These are phyloP conservation scores for Capsicum pubescens DNA, from an alignment of 257 asterid species.

Conservation along the genomic window DNA sequence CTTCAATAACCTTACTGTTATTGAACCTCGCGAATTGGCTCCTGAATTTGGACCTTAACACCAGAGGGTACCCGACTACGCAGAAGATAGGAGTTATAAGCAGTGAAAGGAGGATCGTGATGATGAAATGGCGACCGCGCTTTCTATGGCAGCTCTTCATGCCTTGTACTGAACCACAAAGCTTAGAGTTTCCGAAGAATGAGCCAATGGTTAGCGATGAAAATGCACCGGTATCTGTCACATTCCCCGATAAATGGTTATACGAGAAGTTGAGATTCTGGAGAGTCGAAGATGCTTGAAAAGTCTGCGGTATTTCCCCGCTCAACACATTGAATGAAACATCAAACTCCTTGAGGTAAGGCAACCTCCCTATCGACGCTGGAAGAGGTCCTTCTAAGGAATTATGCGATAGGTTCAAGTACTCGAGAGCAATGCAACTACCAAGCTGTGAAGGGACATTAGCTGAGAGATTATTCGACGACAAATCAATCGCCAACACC, in stretches of 20 bases:
- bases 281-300: conserved; percentile 54
- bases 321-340: conserved; percentile 58
- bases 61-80: conserved; percentile 56
- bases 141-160: conserved; percentile 49
- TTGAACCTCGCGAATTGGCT: conserved; percentile 34
- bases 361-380: conserved; percentile 54
- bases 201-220: conserved; percentile 48
- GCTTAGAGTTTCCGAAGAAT: conserved; percentile 57
- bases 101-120: conserved; percentile 71
- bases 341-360: conserved; percentile 62
- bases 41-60: conserved; percentile 49
- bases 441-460: conserved; percentile 73
- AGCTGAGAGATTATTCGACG: conserved; percentile 63
- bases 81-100: conserved; percentile 61
- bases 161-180: conserved; percentile 67
- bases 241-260: conserved; percentile 60
- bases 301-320: conserved; percentile 60
- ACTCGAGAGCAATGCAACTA: conserved; percentile 78
- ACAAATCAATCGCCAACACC: conserved; percentile 76
- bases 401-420: conserved; percentile 58
- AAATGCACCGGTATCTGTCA: conserved; percentile 58
- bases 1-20: conserved; percentile 36
- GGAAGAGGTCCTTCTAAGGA: conserved; percentile 61
- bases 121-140: conserved; percentile 48
- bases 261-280: conserved; percentile 62